Base-by-base conservation (phyloP, 805 yeast genomes). In the Candida coleopterorum region DNA sequence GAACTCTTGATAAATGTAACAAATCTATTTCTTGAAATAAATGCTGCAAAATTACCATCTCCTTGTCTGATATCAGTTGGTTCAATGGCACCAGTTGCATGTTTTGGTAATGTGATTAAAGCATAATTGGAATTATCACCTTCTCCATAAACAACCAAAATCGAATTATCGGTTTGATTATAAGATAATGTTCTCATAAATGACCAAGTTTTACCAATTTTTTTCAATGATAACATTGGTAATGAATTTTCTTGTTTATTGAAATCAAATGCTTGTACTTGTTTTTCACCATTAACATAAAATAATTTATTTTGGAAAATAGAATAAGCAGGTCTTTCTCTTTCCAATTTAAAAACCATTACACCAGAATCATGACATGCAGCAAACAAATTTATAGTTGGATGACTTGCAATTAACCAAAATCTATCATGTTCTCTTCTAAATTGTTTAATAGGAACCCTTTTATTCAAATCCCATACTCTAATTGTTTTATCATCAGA, bases 291-390 rank as follows among this genome's bases (percentile, higher is more conserved):
- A 61, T 86, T 87, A 50, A 88, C 78, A 54, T 74, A 90, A 43
- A 75, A 75, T 49, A 93, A 61, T 50, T 74, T 79, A 61, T 85
- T 85, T 56, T 85, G 93, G 63, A 72, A 74, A 23, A 77, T 53
- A 4, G 85, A 61, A 50, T 77, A 75, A n/a, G 96, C 95, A 10
- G 98, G 97, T 60, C 98, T 81, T 70, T 93, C 99, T 58, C 97
- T 84, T 60, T 87, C 96, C 43, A 93, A 74, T 66, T 93, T 93
- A 76, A 93, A 94, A 34, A 93, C 95, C 95, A 89, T 89, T 21
- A 88, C 94, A 59, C 99, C 99, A 11, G 88, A 74, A 62, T 94
- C 98, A 63, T 90, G 97, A 51, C 95, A 90, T 21, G 96, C 83
- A 38, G 96, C 98, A 67, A 93, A 88, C 53, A 93, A 72, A 60